Conservation (phyloP, 83 land plant species). For the Thuja plicata region DNA sequence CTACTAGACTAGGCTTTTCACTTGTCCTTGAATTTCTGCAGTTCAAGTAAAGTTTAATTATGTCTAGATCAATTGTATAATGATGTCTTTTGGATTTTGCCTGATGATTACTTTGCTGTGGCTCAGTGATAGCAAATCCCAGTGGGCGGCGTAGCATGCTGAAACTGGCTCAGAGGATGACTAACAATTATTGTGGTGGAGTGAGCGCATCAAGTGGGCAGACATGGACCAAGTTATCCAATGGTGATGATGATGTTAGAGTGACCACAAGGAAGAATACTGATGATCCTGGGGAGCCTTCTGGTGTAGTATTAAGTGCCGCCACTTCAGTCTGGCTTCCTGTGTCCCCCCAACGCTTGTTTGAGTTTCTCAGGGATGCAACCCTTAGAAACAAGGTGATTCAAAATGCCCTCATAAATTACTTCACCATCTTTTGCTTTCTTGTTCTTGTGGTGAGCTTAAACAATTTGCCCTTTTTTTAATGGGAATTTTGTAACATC, state of each 20-base stretch:
- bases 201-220: conserved; percentile 29
- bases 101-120: not conserved
- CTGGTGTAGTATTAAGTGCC: conserved; percentile 41
- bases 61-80: not conserved
- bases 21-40: not conserved
- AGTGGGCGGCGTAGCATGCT: conserved; percentile 33
- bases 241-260: conserved; percentile 33
- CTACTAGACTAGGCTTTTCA: not conserved
- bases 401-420: conserved; percentile 1
- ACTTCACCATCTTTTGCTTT: too few relatives aligned
- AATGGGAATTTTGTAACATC: conserved; percentile 15
- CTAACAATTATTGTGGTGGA: conserved; percentile 25
- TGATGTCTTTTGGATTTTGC: not conserved
- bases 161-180: conserved; percentile 41
- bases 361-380: conserved; percentile 72
- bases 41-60: not conserved
- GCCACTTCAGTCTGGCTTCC: conserved; percentile 56
- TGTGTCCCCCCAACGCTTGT: conserved; percentile 44
- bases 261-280: conserved; percentile 31
- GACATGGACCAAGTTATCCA: conserved; percentile 25
- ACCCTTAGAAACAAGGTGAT: conserved; percentile 49
- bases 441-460: too few relatives aligned
- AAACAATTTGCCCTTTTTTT: too few relatives aligned
- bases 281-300: conserved; percentile 40
- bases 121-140: conserved; percentile 13